These are phyloP conservation scores for Astrocystis sublimbata DNA, from an alignment of 495 filamentous ascomycete genomes.

Conservation along the genomic window DNA sequence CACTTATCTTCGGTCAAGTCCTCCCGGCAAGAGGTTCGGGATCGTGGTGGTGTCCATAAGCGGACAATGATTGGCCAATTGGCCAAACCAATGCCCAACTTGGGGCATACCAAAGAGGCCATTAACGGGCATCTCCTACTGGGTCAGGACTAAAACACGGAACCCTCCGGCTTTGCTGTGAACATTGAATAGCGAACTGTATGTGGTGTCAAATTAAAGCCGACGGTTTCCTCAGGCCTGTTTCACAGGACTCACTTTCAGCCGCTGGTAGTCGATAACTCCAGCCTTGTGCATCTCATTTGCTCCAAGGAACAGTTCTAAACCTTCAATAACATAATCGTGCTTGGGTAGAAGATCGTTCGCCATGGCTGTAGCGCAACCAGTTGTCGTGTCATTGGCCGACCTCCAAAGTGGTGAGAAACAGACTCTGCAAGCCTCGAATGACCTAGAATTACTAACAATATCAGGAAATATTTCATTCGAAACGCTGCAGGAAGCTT, in stretches of 20 bases:
- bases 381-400: conserved; percentile 53
- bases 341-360: too few relatives aligned
- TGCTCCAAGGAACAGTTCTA: not conserved
- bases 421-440: not conserved
- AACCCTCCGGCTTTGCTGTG: not conserved
- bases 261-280: not conserved
- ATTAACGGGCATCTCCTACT: conserved; percentile 4
- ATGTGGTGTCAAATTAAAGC: conserved; percentile 7
- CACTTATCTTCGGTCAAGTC: too few relatives aligned
- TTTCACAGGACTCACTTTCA: not conserved
- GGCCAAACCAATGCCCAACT: not conserved
- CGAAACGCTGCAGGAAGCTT: conserved; percentile 75
- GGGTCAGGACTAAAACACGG: too few relatives aligned
- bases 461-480: conserved; percentile 68
- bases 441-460: conserved; percentile 14
- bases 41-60: not conserved
- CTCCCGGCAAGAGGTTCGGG: not conserved
- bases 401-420: conserved; percentile 54
- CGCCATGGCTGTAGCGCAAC: conserved; percentile 47
- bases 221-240: conserved; percentile 17
- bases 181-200: too few relatives aligned
- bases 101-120: not conserved
- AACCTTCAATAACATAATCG: not conserved
- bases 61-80: conserved; percentile 5
- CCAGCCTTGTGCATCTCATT: not conserved